phyloP scores from a whole-genome alignment of 331 rosid genomes.

The Quercus lobata region DNA sequence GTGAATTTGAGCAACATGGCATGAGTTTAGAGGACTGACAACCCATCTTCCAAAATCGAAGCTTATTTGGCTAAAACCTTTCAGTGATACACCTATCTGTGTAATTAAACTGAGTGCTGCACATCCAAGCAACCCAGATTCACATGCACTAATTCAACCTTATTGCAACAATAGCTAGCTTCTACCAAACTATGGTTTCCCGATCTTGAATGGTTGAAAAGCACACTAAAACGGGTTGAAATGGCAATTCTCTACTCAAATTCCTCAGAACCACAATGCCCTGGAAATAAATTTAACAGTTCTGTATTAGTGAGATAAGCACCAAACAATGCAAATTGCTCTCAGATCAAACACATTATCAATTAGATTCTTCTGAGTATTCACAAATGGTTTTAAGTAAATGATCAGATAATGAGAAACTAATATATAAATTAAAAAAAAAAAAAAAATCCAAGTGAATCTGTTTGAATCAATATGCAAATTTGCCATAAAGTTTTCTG shows the following conservation, averaged over 20 bases:
- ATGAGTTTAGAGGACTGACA: slow-evolving; percentile 59
- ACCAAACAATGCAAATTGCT: slow-evolving; percentile 3
- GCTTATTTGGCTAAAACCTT: slow-evolving; percentile 17
- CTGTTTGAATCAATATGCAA: background rate
- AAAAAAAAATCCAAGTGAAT: background rate
- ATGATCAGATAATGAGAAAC: slow-evolving; percentile 4
- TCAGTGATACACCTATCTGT: slow-evolving; percentile 12
- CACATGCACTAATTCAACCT: slow-evolving; percentile 26
- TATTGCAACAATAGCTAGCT: background rate
- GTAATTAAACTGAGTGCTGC: slow-evolving; percentile 20
- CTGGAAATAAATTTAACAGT: slow-evolving; percentile 15
- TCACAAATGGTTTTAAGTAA: slow-evolving; percentile 8
- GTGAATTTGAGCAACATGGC: slow-evolving; percentile 72
- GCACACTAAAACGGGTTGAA: slow-evolving; percentile 12
- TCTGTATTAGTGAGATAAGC: slow-evolving; percentile 14
- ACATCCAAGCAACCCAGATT: slow-evolving; percentile 19
- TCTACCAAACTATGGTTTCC: background rate
- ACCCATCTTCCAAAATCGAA: slow-evolving; percentile 53
- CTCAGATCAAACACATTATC: background rate
- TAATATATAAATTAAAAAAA: background rate
- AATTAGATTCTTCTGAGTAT: background rate
- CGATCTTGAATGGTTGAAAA: slow-evolving; percentile 11
- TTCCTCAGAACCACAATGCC: slow-evolving; percentile 23
- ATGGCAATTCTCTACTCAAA: background rate
- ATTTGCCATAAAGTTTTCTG: background rate